Evolutionary conservation across 1,139 yeast species (phyloP).

Genomic region (Hanseniaspora uvarum): DNA sequence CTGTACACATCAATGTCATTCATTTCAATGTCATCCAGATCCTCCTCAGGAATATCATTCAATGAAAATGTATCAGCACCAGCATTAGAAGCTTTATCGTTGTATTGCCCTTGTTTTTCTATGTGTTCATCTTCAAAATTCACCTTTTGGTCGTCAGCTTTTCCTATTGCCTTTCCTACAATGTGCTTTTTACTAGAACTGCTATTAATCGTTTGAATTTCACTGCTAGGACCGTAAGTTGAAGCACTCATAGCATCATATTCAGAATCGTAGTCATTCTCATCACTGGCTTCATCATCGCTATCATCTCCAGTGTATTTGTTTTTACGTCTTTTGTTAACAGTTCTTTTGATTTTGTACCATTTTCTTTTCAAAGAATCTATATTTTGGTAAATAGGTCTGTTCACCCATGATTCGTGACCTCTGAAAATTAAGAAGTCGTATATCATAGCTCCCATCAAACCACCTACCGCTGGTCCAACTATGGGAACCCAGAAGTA

Average conservation of each 20-base stretch:
- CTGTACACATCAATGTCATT: not conserved
- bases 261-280: not conserved
- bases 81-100: conserved; percentile 22
- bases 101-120: not conserved
- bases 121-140: not conserved
- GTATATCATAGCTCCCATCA: conserved; percentile 39
- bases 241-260: conserved; percentile 8
- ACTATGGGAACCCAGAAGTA: conserved; percentile 45
- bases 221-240: conserved; percentile 8
- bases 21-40: not conserved
- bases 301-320: conserved; percentile 1
- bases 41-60: conserved; percentile 16
- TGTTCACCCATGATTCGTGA: conserved; percentile 40
- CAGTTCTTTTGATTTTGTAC: conserved; percentile 19
- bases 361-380: conserved; percentile 20
- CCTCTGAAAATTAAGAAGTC: conserved; percentile 43
- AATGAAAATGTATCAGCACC: conserved; percentile 10
- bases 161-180: not conserved
- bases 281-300: conserved; percentile 17
- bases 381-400: conserved; percentile 27
- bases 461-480: conserved; percentile 39
- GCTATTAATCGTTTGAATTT: not conserved
- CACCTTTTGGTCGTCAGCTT: not conserved
- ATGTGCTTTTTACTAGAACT: not conserved
- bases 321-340: not conserved